Conservation (phyloP, 257 asterid species). For the Solanum corneliomulleri region DNA sequence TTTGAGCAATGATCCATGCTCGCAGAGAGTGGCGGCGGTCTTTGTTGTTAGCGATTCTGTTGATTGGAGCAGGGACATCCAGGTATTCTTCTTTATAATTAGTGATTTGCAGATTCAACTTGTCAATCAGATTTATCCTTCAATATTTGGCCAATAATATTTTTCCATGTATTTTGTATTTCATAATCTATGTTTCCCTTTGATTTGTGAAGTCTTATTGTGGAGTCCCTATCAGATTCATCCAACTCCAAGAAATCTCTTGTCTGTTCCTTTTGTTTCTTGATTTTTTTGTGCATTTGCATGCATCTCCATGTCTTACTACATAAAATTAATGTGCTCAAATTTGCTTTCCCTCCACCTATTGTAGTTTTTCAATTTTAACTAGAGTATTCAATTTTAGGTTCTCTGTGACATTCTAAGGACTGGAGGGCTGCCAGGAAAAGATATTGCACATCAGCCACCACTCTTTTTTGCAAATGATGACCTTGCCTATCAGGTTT, state of each 20-base stretch:
- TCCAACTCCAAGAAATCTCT: not conserved
- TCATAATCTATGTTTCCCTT: not conserved
- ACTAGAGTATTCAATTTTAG: slow-evolving; percentile 23
- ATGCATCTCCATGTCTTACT: not conserved
- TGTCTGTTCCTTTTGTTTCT: not conserved
- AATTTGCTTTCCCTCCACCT: not conserved
- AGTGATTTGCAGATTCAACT: not conserved
- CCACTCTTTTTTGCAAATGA: slow-evolving; percentile 80
- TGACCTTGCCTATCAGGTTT: slow-evolving; percentile 88
- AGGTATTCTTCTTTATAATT: slow-evolving; percentile 30
- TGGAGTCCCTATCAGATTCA: not conserved
- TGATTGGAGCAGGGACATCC: slow-evolving; percentile 98
- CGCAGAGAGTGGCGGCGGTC: slow-evolving; percentile 69
- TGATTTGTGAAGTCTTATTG: not conserved
- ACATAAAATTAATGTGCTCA: not conserved
- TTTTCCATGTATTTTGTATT: not conserved
- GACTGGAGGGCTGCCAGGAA: slow-evolving; percentile 94
- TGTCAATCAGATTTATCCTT: not conserved
- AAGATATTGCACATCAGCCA: slow-evolving; percentile 65
- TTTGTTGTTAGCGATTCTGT: slow-evolving; percentile 88
- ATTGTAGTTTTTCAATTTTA: slow-evolving; percentile 2
- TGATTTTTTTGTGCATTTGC: not conserved
- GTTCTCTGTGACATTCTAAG: slow-evolving; percentile 87
- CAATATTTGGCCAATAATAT: not conserved
- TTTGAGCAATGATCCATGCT: slow-evolving; percentile 31